Evolutionary conservation across 768 basidiomycete species (phyloP).

Genomic region (Panaeolus cyanescens): DNA sequence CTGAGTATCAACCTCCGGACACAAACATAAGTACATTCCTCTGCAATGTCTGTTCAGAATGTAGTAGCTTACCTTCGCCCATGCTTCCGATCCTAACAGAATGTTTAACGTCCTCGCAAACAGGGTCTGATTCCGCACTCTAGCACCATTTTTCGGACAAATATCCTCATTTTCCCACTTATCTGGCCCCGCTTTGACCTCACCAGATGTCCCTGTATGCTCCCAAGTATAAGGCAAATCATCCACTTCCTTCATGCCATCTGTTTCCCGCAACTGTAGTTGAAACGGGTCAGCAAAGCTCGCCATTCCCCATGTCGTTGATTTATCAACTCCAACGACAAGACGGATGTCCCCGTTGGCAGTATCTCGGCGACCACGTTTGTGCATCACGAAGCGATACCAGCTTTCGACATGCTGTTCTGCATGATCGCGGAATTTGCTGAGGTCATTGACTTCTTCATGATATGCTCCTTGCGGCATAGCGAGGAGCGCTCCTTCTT

Average conservation of each 20-base stretch:
- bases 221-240: conserved; percentile 1
- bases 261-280: neutral
- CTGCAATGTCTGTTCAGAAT: no score
- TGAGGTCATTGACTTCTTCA: conserved; percentile 24
- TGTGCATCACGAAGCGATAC: conserved; percentile 29
- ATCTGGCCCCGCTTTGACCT: neutral
- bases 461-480: conserved; percentile 33
- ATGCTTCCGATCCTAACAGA: neutral
- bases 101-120: neutral
- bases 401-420: conserved; percentile 25
- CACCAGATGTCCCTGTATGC: neutral
- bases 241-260: neutral
- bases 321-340: conserved; percentile 25
- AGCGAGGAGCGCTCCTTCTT: conserved; percentile 32
- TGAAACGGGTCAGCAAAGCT: conserved; percentile 7
- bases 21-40: no score
- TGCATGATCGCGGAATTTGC: conserved; percentile 18
- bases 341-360: conserved; percentile 26
- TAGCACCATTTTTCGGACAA: neutral
- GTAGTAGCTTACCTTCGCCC: no score
- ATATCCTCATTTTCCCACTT: neutral
- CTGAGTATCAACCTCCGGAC: no score
- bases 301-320: conserved; percentile 29
- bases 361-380: conserved; percentile 17
- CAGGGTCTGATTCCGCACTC: neutral